phyloP scores from a whole-genome alignment of 2,329 filamentous ascomycete genomes.

The Colletotrichum musae region DNA sequence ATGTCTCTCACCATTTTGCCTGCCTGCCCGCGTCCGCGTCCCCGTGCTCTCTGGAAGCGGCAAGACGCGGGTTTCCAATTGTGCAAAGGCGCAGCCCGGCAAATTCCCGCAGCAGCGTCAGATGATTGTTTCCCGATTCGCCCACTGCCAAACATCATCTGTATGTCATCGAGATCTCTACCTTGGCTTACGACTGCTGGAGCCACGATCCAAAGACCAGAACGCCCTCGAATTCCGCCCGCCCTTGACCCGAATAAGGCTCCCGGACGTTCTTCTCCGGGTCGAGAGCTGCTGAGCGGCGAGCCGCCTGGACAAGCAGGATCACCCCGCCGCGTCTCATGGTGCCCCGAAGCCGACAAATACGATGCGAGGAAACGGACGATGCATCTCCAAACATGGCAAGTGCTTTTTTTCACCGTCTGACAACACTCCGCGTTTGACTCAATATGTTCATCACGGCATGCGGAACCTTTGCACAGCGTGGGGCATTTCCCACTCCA shows the following conservation, averaged over 20 bases:
- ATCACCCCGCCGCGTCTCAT: constrained; percentile 27
- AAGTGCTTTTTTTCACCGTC: constrained; percentile 6
- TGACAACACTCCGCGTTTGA: constrained; percentile 16
- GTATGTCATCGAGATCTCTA: constrained; percentile 39
- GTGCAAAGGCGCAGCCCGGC: constrained; percentile 31
- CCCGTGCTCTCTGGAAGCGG: constrained; percentile 33
- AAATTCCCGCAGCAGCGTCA: constrained; percentile 31
- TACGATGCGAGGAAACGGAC: constrained; percentile 32
- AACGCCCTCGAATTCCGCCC: constrained; percentile 2
- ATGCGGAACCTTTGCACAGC: constrained; percentile 22
- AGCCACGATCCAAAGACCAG: constrained; percentile 4
- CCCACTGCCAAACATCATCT: constrained; percentile 20
- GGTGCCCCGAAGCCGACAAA: constrained; percentile 32
- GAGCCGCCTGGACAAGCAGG: constrained; percentile 1
- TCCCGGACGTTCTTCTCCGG: constrained; percentile 38
- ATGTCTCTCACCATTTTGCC: constrained; percentile 1
- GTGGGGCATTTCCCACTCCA: constrained; percentile 4
- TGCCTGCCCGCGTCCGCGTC: constrained; percentile 27
- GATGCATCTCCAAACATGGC: constrained; percentile 34
- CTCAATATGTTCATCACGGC: constrained; percentile 31
- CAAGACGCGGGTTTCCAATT: constrained; percentile 37
- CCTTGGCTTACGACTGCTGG: constrained; percentile 21
- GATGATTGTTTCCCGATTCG: constrained; percentile 39
- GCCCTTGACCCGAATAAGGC: too few species aligned
- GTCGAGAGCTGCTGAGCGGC: constrained; percentile 16